Evolutionary conservation across 2,329 filamentous ascomycete species (phyloP), one percentile per base, ranked within the genome.

Genomic region (Curvularia lunata): DNA sequence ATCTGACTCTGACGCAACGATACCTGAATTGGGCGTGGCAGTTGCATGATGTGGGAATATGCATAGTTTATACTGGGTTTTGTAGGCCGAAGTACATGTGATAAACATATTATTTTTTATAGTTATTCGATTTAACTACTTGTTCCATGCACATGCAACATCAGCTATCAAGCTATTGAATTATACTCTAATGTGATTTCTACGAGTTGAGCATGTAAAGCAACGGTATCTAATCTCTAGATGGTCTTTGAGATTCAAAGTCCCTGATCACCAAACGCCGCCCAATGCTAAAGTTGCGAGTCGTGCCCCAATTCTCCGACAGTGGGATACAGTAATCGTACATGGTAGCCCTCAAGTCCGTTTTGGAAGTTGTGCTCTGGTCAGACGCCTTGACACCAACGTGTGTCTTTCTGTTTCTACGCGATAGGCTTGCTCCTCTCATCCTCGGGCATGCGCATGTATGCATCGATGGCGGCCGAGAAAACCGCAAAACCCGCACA

Each of bases 401-500:
- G 13, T n/a, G 12, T n/a, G 13, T 16, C 12, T 34, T 16, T 34
- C 34, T 34, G 5, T 21, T 28, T 21, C 54, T 70, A 78, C 7
- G 74, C 73, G 56, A 79, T 77, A 40, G 76, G 75, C 42, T 69
- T 70, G 67, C 75, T 76, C 59, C 66, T 71, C 66, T 79, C 77
- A 58, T 78, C 76, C 59, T 78, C 75, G 1, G 75, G 75, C 74
- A 77, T 72, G 34, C 76, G 64, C 91, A 97, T 91, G 75, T 92
- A 97, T 34, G 87, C 87, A 83, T 98, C 94, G 75, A 98, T 97
- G 0, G 93, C 94, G 13, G 91, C 88, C 75, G 88, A 91, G 70
- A 98, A 98, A 1, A 91, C 93, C 55, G 95, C 95, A 78, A 99
- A 99, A 0, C 94, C 95, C 12, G 87, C 90, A 77, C 94, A 98